Percentiles rank a stretch among this genome's conserved stretches.
phyloP scores from a whole-genome alignment of 805 yeast genomes.

The Komagataella kurtzmanii region DNA sequence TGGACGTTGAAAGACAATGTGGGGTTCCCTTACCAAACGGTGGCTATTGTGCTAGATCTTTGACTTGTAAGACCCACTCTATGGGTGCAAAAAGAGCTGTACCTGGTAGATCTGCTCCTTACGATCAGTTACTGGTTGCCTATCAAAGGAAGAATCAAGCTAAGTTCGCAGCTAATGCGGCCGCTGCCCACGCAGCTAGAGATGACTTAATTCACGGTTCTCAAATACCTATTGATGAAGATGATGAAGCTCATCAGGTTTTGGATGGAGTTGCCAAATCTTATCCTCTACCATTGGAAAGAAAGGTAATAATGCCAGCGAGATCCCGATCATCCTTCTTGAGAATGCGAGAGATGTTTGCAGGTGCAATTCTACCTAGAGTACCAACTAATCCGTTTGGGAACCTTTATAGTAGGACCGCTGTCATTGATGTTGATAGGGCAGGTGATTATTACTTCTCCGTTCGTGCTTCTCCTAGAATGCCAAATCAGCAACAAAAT shows the following conservation, averaged over 20 bases:
- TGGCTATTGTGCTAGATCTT: constrained; percentile 89
- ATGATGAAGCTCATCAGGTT: constrained; percentile 87
- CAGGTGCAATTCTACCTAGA: constrained; percentile 64
- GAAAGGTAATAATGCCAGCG: constrained; percentile 58
- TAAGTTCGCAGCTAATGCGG: constrained; percentile 71
- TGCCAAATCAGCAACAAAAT: constrained; percentile 4
- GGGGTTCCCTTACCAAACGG: constrained; percentile 92
- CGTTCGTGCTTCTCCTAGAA: constrained; percentile 34
- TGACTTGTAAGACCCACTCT: constrained; percentile 95
- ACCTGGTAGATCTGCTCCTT: constrained; percentile 84
- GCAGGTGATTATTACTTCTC: constrained; percentile 50
- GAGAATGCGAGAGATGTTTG: constrained; percentile 89
- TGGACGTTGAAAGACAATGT: constrained; percentile 88
- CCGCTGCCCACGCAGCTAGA: constrained; percentile 64
- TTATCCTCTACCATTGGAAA: constrained; percentile 72
- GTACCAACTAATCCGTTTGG: constrained; percentile 50
- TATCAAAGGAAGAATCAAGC: constrained; percentile 91
- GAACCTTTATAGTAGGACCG: constrained; percentile 69
- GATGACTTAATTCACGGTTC: constrained; percentile 44
- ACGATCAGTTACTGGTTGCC: constrained; percentile 75
- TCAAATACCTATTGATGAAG: constrained; percentile 53
- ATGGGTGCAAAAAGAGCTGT: constrained; percentile 98
- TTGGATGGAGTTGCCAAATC: constrained; percentile 78
- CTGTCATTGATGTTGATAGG: constrained; percentile 59
- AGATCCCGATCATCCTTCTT: constrained; percentile 60